Evolutionary conservation across 169 alveolate genomes (phyloP), one percentile per base, ranked within the genome.

Genomic region (Eimeria acervulina): DNA sequence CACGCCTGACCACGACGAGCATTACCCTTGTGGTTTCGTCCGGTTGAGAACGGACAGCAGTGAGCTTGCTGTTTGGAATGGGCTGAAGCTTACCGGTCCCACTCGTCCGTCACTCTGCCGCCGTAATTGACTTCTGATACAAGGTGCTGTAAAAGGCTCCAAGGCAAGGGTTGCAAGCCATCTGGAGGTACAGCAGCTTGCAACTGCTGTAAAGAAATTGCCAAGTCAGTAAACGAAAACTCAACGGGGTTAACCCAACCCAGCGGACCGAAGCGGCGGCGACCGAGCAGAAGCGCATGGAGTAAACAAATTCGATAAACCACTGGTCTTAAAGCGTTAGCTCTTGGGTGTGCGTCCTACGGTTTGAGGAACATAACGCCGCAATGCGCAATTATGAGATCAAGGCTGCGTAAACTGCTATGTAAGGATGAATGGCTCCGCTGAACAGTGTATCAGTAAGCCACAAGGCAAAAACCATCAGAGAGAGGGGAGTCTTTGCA

Each of bases 191-290:
- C 98, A 74, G 97, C 97, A 89, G 93, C 80, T 42, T 55, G 81
- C 26, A 99, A 97, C 98, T 99, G 99, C 97, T 98, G 98, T 88
- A 97, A 97, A 36, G 99, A 98, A 28, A 99, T 99, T 94, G 98
- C 99, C 63, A 98, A 97, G 95, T 99, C 99, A 7, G 99, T 98
- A 95, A 98, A 98, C 84, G 99, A 98, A 97, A 99, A 99, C 95
- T 99, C 99, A 96, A 99, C 99, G 63, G 99, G 99, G 91, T 98
- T 98, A 97, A 99, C 98, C 99, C 99, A 99, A n/a, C 99, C 99
- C 90, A 99, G 97, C 36, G 99, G 99, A 28, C 99, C 99, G 97
- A 98, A 99, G 94, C 98, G 98, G 96, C 99, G 97, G 63, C 99
- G 97, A 98, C 99, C 99, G 90, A 98, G 98, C 61, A 99, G 99